Percentiles rank a stretch among this genome's conserved stretches.
Evolutionary conservation across 345 rosid genomes (phyloP).

Genomic region (Trapa incisa): DNA sequence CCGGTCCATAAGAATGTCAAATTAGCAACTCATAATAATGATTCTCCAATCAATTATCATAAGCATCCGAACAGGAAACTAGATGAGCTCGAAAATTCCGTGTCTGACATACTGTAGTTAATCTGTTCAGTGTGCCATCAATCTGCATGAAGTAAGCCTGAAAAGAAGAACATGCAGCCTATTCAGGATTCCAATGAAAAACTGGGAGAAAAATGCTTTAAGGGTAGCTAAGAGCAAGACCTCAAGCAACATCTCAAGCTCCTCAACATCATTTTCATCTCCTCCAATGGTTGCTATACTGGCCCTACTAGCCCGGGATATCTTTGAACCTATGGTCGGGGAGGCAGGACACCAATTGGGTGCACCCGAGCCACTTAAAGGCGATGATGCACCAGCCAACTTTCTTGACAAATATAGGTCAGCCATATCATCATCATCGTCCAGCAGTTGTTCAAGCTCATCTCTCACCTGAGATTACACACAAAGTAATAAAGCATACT

Average conservation of each 20-base stretch:
- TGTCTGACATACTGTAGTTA: constrained; percentile 43
- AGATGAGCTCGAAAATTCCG: too few relatives aligned
- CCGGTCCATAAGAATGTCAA: too few relatives aligned
- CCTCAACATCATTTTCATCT: constrained; percentile 96
- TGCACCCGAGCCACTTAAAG: constrained; percentile 57
- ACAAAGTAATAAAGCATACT: neutral
- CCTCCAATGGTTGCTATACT: constrained; percentile 70
- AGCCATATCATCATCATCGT: constrained; percentile 99
- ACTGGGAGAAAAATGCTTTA: neutral
- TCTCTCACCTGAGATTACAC: constrained; percentile 61
- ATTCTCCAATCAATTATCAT: too few relatives aligned
- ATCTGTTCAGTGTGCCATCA: constrained; percentile 81
- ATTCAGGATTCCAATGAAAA: constrained; percentile 5
- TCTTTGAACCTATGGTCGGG: constrained; percentile 83
- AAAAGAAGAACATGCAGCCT: constrained; percentile 7
- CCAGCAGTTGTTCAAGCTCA: constrained; percentile 87
- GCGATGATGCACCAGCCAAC: constrained; percentile 52
- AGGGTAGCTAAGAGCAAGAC: constrained; percentile 17
- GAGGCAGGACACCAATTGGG: constrained; percentile 71
- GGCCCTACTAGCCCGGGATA: constrained; percentile 86
- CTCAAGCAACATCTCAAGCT: constrained; percentile 98
- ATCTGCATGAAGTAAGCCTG: constrained; percentile 97
- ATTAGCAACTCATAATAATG: too few relatives aligned
- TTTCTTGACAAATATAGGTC: constrained; percentile 92
- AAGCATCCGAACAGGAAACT: too few relatives aligned